These are phyloP conservation scores for Platanus orientalis DNA, from an alignment of 164 flowering plant species.

Conservation along the genomic window DNA sequence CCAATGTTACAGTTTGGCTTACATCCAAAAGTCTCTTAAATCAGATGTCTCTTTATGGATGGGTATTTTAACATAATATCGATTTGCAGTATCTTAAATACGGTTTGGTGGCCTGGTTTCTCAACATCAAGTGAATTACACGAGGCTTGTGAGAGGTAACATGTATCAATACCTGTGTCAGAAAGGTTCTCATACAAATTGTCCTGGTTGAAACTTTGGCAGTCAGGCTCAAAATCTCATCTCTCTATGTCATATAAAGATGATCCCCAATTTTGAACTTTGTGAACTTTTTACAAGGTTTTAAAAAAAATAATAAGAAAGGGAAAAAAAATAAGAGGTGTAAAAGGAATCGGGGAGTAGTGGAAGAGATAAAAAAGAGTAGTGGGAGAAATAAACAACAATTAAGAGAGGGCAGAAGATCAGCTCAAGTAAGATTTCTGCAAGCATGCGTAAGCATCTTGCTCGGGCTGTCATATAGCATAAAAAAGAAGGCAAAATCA, in stretches of 20 bases:
- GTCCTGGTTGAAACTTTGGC: conserved; percentile 7
- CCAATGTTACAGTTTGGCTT: conserved; percentile 18
- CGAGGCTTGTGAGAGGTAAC: conserved; percentile 20
- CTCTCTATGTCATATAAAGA: conserved; percentile 6
- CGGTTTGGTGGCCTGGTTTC: conserved; percentile 10
- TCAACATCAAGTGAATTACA: conserved; percentile 16
- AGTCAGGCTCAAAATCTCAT: conserved; percentile 17
- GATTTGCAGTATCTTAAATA: conserved; percentile 25
- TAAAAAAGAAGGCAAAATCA: too few species aligned
- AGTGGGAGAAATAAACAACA: too few species aligned
- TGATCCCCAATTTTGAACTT: not conserved
- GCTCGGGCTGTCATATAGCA: too few species aligned
- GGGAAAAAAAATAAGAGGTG: too few species aligned
- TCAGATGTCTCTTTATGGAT: conserved; percentile 6
- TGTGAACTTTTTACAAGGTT: too few species aligned
- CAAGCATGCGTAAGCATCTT: too few species aligned
- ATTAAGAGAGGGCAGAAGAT: too few species aligned
- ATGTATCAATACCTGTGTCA: conserved; percentile 11
- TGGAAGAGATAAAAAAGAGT: too few species aligned
- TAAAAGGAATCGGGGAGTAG: too few species aligned
- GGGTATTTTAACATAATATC: conserved; percentile 9
- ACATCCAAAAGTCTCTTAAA: conserved; percentile 14
- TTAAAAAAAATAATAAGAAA: too few species aligned
- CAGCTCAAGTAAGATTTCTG: too few species aligned
- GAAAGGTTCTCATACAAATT: conserved; percentile 14